Percentiles rank a stretch among this genome's conserved stretches.
phyloP scores from a whole-genome alignment of 106 monocot species.

The Allium sativum region DNA sequence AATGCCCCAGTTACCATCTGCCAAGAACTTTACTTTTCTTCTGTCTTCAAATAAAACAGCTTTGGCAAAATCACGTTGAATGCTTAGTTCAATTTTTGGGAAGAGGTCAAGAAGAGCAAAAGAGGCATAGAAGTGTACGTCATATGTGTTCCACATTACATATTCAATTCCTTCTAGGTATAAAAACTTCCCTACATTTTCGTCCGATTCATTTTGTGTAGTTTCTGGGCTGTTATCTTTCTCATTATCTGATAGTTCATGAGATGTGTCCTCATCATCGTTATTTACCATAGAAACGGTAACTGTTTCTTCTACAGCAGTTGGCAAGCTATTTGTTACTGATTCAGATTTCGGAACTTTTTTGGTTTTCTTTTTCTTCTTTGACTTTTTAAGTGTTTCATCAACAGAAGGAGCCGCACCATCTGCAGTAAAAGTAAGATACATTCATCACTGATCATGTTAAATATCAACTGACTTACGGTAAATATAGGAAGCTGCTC shows the following conservation, averaged over 20 bases:
- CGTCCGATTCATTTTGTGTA: conserved; percentile 10
- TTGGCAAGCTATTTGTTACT: conserved; percentile 20
- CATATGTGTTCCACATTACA: conserved; percentile 99
- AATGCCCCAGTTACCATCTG: conserved; percentile 75
- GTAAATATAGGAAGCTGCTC: too few species aligned
- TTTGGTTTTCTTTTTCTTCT: conserved; percentile 27
- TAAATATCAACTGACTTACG: too few species aligned
- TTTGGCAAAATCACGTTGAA: conserved; percentile 85
- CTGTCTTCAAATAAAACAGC: conserved; percentile 76
- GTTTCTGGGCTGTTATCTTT: conserved; percentile 7
- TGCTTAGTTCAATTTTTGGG: conserved; percentile 83
- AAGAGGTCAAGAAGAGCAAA: conserved; percentile 93
- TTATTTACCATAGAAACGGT: conserved; percentile 8
- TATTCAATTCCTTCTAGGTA: conserved; percentile 97
- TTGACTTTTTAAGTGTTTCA: conserved; percentile 19
- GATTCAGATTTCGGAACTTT: conserved; percentile 20
- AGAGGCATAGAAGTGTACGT: conserved; percentile 98
- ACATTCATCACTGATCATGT: neutral
- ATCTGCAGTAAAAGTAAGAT: conserved; percentile 38
- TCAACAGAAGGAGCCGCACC: conserved; percentile 47
- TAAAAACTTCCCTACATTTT: conserved; percentile 81
- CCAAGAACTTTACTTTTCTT: conserved; percentile 78
- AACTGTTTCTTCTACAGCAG: conserved; percentile 8
- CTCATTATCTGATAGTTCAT: conserved; percentile 14
- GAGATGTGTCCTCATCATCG: conserved; percentile 14